Conservation (phyloP, 768 basidiomycete genomes). For the Leccinum pellstonianum region DNA sequence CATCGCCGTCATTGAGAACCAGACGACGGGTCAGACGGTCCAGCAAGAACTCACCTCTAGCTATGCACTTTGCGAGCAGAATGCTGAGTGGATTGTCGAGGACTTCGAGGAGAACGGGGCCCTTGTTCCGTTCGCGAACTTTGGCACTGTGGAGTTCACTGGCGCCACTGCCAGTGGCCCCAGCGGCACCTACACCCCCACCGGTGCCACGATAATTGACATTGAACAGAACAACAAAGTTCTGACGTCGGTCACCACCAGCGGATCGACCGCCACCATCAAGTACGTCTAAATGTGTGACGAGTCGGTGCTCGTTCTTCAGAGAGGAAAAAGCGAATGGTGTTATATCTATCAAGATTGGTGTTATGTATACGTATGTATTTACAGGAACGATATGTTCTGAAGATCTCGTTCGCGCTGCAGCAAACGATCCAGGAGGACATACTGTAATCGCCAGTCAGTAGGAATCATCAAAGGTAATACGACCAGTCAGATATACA, state of each 20-base stretch:
- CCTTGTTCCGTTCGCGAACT: conserved; percentile 14
- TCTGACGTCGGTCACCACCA: conserved; percentile 15
- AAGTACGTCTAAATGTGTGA: conserved; percentile 8
- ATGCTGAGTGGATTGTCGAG: conserved; percentile 28
- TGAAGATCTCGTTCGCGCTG: neutral
- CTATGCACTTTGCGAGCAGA: conserved; percentile 17
- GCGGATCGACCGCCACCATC: conserved; percentile 4
- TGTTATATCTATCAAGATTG: neutral
- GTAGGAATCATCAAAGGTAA: neutral
- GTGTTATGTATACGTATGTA: neutral
- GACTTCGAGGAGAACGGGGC: conserved; percentile 16
- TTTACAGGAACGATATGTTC: neutral
- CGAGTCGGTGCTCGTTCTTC: neutral
- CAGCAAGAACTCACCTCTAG: conserved; percentile 4
- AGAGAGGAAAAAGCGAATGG: neutral
- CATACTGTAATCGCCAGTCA: neutral
- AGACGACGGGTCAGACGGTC: conserved; percentile 17
- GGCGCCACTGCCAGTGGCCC: conserved; percentile 11
- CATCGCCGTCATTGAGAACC: conserved; percentile 18
- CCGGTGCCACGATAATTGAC: conserved; percentile 12
- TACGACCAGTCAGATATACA: neutral
- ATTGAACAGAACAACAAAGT: conserved; percentile 11
- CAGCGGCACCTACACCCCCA: conserved; percentile 15
- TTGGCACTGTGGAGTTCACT: conserved; percentile 20
- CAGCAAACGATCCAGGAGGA: neutral